Percentiles rank a stretch among this genome's conserved stretches.
Conservation (phyloP, 2,329 filamentous ascomycete genomes). For the Sclerotinia minor region DNA sequence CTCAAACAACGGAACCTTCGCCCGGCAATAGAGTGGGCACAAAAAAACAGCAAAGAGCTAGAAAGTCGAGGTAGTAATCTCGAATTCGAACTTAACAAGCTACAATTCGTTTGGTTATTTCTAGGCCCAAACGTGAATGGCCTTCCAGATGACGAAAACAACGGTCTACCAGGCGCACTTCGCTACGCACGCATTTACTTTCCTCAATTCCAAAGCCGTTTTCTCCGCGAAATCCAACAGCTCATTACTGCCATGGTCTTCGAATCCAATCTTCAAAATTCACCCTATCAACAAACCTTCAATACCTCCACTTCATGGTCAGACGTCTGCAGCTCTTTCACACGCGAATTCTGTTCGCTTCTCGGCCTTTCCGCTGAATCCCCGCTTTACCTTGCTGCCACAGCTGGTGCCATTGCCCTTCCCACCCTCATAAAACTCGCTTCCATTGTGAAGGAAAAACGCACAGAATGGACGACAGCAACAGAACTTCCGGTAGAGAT, state of each 20-base stretch:
- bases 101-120: constrained; percentile 90
- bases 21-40: constrained; percentile 87
- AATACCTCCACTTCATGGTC: constrained; percentile 74
- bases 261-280: constrained; percentile 68
- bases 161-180: constrained; percentile 65
- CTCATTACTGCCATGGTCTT: constrained; percentile 81
- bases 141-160: constrained; percentile 53
- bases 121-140: constrained; percentile 59
- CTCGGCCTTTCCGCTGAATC: constrained; percentile 88
- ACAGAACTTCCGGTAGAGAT: constrained; percentile 84
- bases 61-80: constrained; percentile 86
- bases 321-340: constrained; percentile 84
- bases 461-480: constrained; percentile 91
- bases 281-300: constrained; percentile 80
- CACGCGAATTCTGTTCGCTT: constrained; percentile 89
- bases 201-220: constrained; percentile 69
- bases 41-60: constrained; percentile 66
- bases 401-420: constrained; percentile 87
- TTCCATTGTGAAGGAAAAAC: constrained; percentile 81
- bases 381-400: constrained; percentile 88
- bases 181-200: constrained; percentile 77
- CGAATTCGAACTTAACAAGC: constrained; percentile 88
- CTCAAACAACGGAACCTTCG: constrained; percentile 72
- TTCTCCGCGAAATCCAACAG: constrained; percentile 76
- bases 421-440: constrained; percentile 88